Conservation (phyloP, 345 rosid species). For the Carallia brachiata region DNA sequence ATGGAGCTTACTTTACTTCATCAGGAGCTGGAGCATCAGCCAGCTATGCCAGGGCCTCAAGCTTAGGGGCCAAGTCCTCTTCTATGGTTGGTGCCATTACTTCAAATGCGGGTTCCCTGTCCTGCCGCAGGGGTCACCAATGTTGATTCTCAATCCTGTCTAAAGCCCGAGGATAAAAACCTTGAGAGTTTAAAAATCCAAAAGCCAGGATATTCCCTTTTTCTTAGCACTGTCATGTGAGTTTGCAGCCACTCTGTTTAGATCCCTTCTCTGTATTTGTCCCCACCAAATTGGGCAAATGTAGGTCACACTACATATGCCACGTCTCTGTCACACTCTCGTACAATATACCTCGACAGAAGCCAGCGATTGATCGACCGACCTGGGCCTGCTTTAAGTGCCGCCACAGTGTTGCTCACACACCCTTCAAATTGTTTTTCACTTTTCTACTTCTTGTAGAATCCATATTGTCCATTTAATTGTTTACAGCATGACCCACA, state of each 20-base stretch:
- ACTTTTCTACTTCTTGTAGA: constrained; percentile 15
- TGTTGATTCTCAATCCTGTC: constrained; percentile 40
- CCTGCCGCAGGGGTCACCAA: constrained; percentile 41
- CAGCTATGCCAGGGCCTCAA: constrained; percentile 31
- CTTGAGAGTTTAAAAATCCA: background rate
- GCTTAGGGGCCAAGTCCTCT: constrained; percentile 30
- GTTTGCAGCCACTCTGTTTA: background rate
- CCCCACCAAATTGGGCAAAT: constrained; percentile 31
- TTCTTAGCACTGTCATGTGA: background rate
- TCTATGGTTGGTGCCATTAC: constrained; percentile 27
- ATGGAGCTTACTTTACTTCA: constrained; percentile 26
- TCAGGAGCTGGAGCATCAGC: constrained; percentile 31
- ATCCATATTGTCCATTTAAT: background rate
- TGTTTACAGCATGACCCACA: background rate
- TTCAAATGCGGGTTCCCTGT: constrained; percentile 17
- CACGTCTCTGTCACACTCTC: background rate
- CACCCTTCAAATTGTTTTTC: constrained; percentile 4
- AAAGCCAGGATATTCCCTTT: background rate
- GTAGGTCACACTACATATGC: constrained; percentile 24
- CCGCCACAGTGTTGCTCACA: constrained; percentile 39
- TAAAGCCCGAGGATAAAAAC: background rate
- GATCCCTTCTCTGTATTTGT: constrained; percentile 8
- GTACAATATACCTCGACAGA: constrained; percentile 27
- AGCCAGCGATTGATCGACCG: constrained; percentile 31
- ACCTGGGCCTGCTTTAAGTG: constrained; percentile 39